Base-by-base conservation (phyloP, 352 stramenopile species). In the Phytophthora cryptogea region DNA sequence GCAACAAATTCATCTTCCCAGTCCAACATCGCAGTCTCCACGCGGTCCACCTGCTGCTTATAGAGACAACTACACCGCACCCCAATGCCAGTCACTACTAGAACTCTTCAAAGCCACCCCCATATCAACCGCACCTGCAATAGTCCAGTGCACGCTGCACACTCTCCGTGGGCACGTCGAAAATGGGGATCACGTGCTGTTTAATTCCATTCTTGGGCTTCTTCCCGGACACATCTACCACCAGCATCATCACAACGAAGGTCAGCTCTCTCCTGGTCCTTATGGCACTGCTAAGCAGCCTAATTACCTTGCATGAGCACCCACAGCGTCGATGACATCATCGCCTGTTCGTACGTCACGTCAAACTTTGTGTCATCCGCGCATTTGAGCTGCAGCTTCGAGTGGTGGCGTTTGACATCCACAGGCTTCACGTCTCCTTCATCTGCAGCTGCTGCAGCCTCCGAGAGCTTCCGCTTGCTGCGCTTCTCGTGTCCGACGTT, bases 311-410 rank as follows among this genome's bases (percentile, higher is more conserved):
- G 81, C 44, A 92, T 61, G 5, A 92, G 63, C 63, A 88, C 88
- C 83, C 83, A 92, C 10, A 92, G 70, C 50, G 81, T 92, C 14
- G 83, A 91, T 28, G 83, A 92, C 83, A 92, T 92, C 83, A 92
- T 92, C 55, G 83, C 83, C 58, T 92, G 79, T 42, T 92, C 77
- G 45, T 90, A 82, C n/a, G 75, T 86, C 61, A 92, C 83, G 50
- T 90, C 72, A 32, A 91, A 87, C 57, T 79, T 69, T 33, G 62
- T 64, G 47, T 78, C 81, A 53, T 92, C 80, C 52, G 72, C 80
- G 63, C 83, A 92, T 61, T 89, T 80, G 17, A 92, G 71, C 70
- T 91, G 78, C 54, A 92, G 72, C 62, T 86, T 89, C 39, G 76
- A 89, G 30, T 73, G 72, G 10, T 37, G 59, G 32, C 48, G 41